Evolutionary conservation across 768 basidiomycete species (phyloP), one percentile per base, ranked within the genome.

Genomic region (Pholiota conissans): DNA sequence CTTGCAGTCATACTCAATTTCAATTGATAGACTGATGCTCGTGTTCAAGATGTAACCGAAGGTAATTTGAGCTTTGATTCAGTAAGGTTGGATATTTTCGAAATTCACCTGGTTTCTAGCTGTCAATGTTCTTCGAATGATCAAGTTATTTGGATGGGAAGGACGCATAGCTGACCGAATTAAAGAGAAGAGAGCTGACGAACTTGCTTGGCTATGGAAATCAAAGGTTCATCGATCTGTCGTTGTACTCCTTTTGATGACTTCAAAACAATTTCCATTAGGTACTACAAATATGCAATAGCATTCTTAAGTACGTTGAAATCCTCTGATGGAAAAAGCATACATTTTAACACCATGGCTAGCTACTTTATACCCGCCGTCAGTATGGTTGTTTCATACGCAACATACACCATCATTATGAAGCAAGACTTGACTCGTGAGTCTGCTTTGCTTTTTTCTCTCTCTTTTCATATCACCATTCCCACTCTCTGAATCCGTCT

Each of bases 141-240:
- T 89, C 65, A 90, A 90, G 69, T 72, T 90, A 39, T 89, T 91
- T 62, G 89, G 79, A 7, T 82, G 89, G 80, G 79, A 86, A 76
- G 77, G 79, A 56, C 78, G 81, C 47, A 79, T 87, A 65, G 73
- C 79, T 22, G 67, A 77, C 11, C 76, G 76, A 49, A 74, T 93
- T 46, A 70, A 76, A 20, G 77, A 78, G 28, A 83, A 83, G 62
- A 79, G 90, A 57, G 80, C 86, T 42, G 79, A 79, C 3, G 90
- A 92, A 67, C 70, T 92, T 14, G 56, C 63, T 3, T 79, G 77
- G 69, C 72, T 86, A 39, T 80, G 78, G 75, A 81, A 79, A 63
- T 70, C 77, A 40, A 80, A 84, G 64, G 63, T 87, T 27, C 70
- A 84, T 16, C 79, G 77, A 67, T 74, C 64, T 27, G 68, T 70